Conservation (phyloP, 768 basidiomycete species). For the Suillus hirtellus region DNA sequence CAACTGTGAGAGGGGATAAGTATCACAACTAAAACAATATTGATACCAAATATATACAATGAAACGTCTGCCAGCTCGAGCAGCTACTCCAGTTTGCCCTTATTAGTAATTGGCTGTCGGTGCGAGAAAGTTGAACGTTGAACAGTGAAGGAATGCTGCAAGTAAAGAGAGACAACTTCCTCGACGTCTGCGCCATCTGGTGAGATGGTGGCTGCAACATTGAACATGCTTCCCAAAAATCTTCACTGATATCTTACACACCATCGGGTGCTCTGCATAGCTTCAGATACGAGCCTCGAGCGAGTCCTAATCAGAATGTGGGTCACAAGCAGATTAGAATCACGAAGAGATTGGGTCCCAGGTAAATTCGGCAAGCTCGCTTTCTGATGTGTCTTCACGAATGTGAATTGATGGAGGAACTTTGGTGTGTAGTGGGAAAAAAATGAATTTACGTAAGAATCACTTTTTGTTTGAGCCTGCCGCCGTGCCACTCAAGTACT, state of each 20-base stretch:
- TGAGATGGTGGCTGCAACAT: background rate
- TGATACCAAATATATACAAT: background rate
- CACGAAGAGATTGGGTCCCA: background rate
- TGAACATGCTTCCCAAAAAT: background rate
- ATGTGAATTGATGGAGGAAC: background rate
- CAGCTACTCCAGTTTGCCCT: too few relatives aligned
- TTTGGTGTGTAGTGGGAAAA: background rate
- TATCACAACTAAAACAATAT: background rate
- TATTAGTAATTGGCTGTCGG: too few relatives aligned
- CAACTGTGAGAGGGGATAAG: background rate
- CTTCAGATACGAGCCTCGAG: background rate
- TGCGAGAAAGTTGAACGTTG: background rate
- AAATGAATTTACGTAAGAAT: too few relatives aligned
- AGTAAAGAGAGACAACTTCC: background rate
- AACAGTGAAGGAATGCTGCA: background rate
- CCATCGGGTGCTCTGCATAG: background rate
- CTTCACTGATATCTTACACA: background rate
- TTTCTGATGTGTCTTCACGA: background rate
- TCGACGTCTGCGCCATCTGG: too few relatives aligned
- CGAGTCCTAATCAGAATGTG: background rate
- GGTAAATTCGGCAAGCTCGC: background rate
- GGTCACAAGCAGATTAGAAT: background rate
- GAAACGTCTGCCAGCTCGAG: too few relatives aligned
- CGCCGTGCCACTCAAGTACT: too few relatives aligned
- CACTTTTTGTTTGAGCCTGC: too few relatives aligned